Base-by-base conservation (phyloP, 176 grass and related monocot species). In the Oryza officinalis region DNA sequence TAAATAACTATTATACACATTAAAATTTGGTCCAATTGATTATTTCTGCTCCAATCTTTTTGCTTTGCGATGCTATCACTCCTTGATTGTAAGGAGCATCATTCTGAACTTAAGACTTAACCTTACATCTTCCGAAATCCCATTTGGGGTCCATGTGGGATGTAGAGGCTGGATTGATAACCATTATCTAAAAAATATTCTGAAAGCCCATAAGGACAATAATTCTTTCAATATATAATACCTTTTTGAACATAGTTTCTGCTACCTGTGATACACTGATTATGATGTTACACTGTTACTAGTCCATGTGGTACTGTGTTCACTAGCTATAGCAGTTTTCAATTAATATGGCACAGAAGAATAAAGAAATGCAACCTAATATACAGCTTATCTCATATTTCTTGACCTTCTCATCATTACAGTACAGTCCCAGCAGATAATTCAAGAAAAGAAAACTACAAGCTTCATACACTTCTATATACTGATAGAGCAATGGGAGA, bases 401-500 rank as follows among this genome's bases (percentile, higher is more conserved):
- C 27, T 52, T 68, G 23, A 45, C 27, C 6, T 45, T 89, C 76
- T 23, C 50, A 69, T 50, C 54, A 81, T n/a, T 72, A 76, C 65
- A 72, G 43, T 85, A 80, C 77, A 76, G 26, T 76, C 38, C 71
- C 49, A 81, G 20, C 27, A 41, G 50, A 66, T 89, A 81, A 25
- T 71, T 81, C 9, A 81, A 81, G 57, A 66, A 72, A 81, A 76
- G 32, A 66, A 72, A 72, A 81, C 82, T 65, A 47, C 67, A 85
- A 54, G 71, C 31, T 85, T 9, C 0, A 12, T 26, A 77, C 72
- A 71, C 71, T 76, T 59, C 14, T 31, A 35, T 37, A 57, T n/a
- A 64, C 64, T 13, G 27, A 65, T 27, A 76, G 13, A 77, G 68
- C 77, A 81, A 77, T 7, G 71, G 78, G 72, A 60, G 84, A 40